phyloP scores from a whole-genome alignment of 441 rosid species.

The Eutrema salsugineum region DNA sequence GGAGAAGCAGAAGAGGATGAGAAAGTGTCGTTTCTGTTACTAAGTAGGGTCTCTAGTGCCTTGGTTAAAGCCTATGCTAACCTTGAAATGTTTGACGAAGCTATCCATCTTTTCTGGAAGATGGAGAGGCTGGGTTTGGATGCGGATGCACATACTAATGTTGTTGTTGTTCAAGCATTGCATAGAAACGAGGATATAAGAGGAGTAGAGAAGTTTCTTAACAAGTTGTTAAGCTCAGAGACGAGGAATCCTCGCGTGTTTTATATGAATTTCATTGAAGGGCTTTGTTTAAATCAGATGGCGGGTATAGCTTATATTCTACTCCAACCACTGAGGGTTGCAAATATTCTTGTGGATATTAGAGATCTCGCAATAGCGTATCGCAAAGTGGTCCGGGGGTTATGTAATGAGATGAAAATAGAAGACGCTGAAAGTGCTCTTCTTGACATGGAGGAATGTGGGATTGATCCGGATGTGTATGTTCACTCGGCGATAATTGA shows the following conservation, averaged over 20 bases:
- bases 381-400: constrained; percentile 46
- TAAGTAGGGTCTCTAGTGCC: constrained; percentile 38
- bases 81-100: constrained; percentile 56
- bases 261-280: constrained; percentile 58
- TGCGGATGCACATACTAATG: constrained; percentile 48
- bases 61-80: constrained; percentile 55
- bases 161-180: constrained; percentile 52
- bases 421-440: constrained; percentile 48
- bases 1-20: constrained; percentile 21
- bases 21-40: constrained; percentile 9
- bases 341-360: constrained; percentile 35
- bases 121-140: constrained; percentile 47
- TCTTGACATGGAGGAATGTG: constrained; percentile 47
- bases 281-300: constrained; percentile 47
- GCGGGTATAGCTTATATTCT: constrained; percentile 42
- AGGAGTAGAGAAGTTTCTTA: constrained; percentile 37
- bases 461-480: constrained; percentile 44
- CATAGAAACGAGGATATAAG: constrained; percentile 38
- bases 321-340: constrained; percentile 36
- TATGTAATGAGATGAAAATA: constrained; percentile 53
- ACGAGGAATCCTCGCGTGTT: constrained; percentile 32
- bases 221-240: constrained; percentile 45
- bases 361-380: constrained; percentile 33
- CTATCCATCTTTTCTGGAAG: constrained; percentile 34
- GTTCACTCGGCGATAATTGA: constrained; percentile 50